phyloP scores from a whole-genome alignment of 2,329 filamentous ascomycete species.

The Trichoderma citrinoviride region DNA sequence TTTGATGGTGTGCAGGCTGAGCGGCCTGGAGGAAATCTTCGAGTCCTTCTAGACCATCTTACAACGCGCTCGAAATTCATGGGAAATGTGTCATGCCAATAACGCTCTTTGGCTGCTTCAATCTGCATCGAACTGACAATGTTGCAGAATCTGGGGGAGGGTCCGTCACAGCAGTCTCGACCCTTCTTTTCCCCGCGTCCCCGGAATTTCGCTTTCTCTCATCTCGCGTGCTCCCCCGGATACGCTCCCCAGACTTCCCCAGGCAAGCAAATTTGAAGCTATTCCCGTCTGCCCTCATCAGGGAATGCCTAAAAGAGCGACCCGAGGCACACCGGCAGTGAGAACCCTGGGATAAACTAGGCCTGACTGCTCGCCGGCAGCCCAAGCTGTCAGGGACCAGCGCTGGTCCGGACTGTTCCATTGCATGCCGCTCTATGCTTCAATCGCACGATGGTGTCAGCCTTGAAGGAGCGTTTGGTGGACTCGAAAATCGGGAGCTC shows the following conservation, averaged over 20 bases:
- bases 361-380: not conserved
- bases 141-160: constrained; percentile 8
- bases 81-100: not conserved
- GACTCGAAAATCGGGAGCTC: not conserved
- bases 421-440: not conserved
- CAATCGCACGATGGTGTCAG: constrained; percentile 14
- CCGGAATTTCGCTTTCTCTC: not conserved
- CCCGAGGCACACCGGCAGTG: constrained; percentile 4
- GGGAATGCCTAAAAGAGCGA: constrained; percentile 16
- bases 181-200: constrained; percentile 2
- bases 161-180: constrained; percentile 9
- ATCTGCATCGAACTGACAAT: not conserved
- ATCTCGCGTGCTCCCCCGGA: constrained; percentile 7
- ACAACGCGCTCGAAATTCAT: not conserved
- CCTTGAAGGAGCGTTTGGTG: not conserved
- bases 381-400: not conserved
- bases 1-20: constrained; percentile 1
- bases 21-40: not conserved
- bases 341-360: constrained; percentile 11
- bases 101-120: not conserved
- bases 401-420: constrained; percentile 13
- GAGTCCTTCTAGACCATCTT: not conserved
- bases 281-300: not conserved
- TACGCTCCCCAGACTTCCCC: constrained; percentile 12
- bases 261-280: not conserved